Evolutionary conservation across 257 asterid species (phyloP).

Genomic region (Avicennia marina): DNA sequence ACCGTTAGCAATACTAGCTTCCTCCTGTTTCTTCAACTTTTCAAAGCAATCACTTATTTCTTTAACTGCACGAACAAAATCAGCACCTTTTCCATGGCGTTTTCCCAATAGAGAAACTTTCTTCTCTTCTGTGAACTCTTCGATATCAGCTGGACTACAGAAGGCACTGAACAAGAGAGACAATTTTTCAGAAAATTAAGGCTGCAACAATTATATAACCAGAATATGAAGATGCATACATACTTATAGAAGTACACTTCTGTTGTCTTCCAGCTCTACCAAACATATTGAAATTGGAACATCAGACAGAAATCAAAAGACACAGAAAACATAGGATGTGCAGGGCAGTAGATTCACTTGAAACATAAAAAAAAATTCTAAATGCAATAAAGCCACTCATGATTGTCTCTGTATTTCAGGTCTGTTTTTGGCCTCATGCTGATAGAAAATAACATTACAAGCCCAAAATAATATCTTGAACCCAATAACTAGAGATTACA

Average conservation of each 20-base stretch:
- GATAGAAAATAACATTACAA: too few species aligned
- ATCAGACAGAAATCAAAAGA: too few species aligned
- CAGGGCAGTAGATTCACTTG: too few species aligned
- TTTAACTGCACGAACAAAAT: slow-evolving; percentile 71
- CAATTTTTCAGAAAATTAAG: slow-evolving; percentile 11
- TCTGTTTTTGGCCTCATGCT: too few species aligned
- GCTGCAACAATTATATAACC: background rate
- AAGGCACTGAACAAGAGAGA: slow-evolving; percentile 63
- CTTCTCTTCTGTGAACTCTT: slow-evolving; percentile 88
- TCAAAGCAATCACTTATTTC: slow-evolving; percentile 79
- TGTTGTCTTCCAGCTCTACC: too few species aligned
- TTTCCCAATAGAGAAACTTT: slow-evolving; percentile 67
- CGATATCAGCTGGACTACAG: slow-evolving; percentile 90
- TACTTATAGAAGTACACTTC: too few species aligned
- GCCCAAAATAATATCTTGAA: background rate
- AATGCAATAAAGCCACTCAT: too few species aligned
- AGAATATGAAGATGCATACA: too few species aligned
- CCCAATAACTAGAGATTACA: background rate
- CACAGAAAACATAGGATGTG: too few species aligned
- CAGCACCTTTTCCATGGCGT: slow-evolving; percentile 89
- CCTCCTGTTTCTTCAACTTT: slow-evolving; percentile 56
- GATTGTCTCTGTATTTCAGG: too few species aligned
- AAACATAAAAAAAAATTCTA: too few species aligned
- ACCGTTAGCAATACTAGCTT: slow-evolving; percentile 25
- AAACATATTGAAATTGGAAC: too few species aligned